Evolutionary conservation across 75 land plant genomes (phyloP).

Genomic region (Cunninghamia lanceolata): DNA sequence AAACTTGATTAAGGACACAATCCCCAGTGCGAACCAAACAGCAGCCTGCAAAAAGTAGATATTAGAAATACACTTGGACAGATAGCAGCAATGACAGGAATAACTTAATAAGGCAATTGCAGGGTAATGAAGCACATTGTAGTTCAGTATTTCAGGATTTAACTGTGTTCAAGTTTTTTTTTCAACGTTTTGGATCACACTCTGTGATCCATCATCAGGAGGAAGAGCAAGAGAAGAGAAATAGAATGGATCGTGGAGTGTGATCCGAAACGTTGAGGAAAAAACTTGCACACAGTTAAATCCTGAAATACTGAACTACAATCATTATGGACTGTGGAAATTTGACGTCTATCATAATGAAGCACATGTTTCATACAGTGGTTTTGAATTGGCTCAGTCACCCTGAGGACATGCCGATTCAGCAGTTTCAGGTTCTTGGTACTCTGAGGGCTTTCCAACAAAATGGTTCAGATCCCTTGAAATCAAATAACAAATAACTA

Average conservation of each 20-base stretch:
- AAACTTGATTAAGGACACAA: slow-evolving; percentile 89
- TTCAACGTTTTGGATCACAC: no score
- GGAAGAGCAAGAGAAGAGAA: no score
- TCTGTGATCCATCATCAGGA: no score
- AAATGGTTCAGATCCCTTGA: neutral
- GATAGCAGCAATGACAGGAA: neutral
- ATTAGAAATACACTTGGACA: slow-evolving; percentile 4
- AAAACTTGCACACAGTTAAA: no score
- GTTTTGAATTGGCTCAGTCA: neutral
- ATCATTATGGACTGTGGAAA: no score
- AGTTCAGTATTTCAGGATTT: no score
- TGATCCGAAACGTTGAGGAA: no score
- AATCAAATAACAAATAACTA: neutral
- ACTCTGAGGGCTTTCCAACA: neutral
- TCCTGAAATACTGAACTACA: no score
- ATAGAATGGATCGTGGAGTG: no score
- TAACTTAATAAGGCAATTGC: neutral
- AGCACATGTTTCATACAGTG: no score
- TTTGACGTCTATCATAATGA: no score
- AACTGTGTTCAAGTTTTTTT: no score
- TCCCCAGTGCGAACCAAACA: slow-evolving; percentile 86
- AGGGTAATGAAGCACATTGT: neutral
- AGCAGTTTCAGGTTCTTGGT: neutral
- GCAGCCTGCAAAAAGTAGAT: slow-evolving; percentile 56
- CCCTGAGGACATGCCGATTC: neutral